These are phyloP conservation scores for Aspergillus fructus DNA, from an alignment of 2,329 filamentous ascomycete genomes.

Conservation along the genomic window DNA sequence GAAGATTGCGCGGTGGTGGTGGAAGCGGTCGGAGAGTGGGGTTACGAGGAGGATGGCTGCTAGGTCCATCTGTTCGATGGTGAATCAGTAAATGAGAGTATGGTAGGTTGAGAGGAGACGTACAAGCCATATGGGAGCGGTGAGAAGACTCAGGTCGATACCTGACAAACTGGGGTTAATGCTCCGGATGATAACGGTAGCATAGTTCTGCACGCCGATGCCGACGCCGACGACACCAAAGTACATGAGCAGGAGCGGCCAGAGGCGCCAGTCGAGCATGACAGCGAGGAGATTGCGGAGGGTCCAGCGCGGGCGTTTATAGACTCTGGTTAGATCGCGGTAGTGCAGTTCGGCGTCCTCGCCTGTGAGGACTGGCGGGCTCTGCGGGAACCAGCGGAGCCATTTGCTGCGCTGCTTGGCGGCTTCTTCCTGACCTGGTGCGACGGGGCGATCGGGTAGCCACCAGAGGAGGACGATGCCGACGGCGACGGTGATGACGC, in stretches of 20 bases:
- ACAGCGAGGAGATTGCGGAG: conserved; percentile 68
- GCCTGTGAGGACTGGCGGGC: conserved; percentile 69
- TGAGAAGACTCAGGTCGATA: conserved; percentile 76
- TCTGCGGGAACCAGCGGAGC: conserved; percentile 66
- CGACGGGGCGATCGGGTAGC: conserved; percentile 78
- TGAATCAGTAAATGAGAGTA: neutral
- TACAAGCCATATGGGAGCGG: conserved; percentile 90
- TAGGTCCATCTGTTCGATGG: conserved; percentile 70
- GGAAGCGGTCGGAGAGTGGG: conserved; percentile 83
- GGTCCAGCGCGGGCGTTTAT: conserved; percentile 72
- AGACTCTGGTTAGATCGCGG: conserved; percentile 75
- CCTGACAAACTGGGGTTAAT: conserved; percentile 73
- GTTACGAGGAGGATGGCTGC: conserved; percentile 83
- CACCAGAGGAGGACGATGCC: conserved; percentile 80
- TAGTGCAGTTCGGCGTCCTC: conserved; percentile 82
- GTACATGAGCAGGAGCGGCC: conserved; percentile 87
- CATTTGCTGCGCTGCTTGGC: conserved; percentile 17
- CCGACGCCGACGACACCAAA: conserved; percentile 92
- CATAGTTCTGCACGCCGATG: conserved; percentile 85
- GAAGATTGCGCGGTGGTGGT: conserved; percentile 74
- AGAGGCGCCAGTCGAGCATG: conserved; percentile 81
- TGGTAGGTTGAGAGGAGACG: conserved; percentile 34
- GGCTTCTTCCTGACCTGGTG: conserved; percentile 52
- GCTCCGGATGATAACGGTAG: conserved; percentile 77
- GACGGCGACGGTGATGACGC: conserved; percentile 69